phyloP scores from a whole-genome alignment of 2,329 filamentous ascomycete genomes.

The Ophiobolus disseminans region DNA sequence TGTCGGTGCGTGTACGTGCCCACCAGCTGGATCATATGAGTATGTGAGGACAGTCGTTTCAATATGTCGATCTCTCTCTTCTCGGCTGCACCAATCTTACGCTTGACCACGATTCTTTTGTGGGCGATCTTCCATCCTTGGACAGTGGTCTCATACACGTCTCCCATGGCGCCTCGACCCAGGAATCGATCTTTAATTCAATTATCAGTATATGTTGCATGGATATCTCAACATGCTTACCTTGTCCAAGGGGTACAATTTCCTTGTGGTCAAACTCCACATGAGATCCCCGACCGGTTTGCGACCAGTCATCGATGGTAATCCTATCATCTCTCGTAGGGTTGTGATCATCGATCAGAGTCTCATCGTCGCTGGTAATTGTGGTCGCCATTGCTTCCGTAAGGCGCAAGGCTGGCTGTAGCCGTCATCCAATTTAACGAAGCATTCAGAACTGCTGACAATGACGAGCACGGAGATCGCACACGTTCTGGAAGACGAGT shows the following conservation, averaged over 20 bases:
- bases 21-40: constrained; percentile 28
- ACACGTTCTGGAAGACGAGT: too few species aligned
- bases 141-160: constrained; percentile 25
- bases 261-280: constrained; percentile 25
- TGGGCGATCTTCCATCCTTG: constrained; percentile 22
- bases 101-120: constrained; percentile 22
- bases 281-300: constrained; percentile 24
- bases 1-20: constrained; percentile 29
- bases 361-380: neutral
- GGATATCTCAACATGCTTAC: too few species aligned
- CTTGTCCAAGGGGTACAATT: constrained; percentile 18
- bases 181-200: constrained; percentile 11
- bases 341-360: neutral
- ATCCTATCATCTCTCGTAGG: constrained; percentile 1
- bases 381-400: neutral
- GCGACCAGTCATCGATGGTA: constrained; percentile 22
- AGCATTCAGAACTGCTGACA: neutral
- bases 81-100: constrained; percentile 16
- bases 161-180: constrained; percentile 25
- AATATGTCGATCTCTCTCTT: constrained; percentile 30
- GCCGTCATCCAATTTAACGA: neutral
- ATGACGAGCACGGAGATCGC: too few species aligned
- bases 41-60: constrained; percentile 22
- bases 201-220: neutral
- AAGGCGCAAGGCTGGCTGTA: neutral